Conservation (phyloP, 768 basidiomycete genomes). For the Rhizopogon roseolus region DNA sequence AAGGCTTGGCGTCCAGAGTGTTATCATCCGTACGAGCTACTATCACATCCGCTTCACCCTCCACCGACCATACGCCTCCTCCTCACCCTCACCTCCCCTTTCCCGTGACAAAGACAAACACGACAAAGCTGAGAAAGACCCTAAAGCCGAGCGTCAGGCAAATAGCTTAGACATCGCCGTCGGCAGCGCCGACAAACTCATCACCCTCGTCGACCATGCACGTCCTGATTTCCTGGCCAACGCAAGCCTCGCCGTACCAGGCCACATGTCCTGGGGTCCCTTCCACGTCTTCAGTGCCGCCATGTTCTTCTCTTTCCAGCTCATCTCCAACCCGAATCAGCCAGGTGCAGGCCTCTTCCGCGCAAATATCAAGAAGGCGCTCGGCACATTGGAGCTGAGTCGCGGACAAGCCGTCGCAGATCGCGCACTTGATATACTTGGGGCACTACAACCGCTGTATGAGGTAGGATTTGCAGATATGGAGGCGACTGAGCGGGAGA, state of each 20-base stretch:
- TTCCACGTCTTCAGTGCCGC: constrained; percentile 84
- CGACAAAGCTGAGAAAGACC: constrained; percentile 26
- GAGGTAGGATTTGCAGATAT: constrained; percentile 54
- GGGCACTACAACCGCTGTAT: constrained; percentile 70
- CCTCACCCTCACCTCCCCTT: constrained; percentile 14
- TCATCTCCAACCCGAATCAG: constrained; percentile 76
- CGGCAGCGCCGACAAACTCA: constrained; percentile 70
- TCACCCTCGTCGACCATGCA: constrained; percentile 71
- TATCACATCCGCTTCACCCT: constrained; percentile 83
- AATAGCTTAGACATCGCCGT: constrained; percentile 73
- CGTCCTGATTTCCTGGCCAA: constrained; percentile 73
- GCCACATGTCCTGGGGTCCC: constrained; percentile 81
- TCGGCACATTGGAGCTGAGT: constrained; percentile 59
- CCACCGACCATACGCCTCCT: constrained; percentile 67
- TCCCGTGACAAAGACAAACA: constrained; percentile 19
- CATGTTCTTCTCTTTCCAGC: constrained; percentile 90
- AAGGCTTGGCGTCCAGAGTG: constrained; percentile 74
- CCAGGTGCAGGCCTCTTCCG: constrained; percentile 76
- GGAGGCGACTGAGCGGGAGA: constrained; percentile 47
- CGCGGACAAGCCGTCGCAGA: constrained; percentile 66
- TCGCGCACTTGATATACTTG: constrained; percentile 68
- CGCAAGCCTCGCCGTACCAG: constrained; percentile 65
- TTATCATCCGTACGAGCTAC: constrained; percentile 73
- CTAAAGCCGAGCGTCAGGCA: constrained; percentile 35
- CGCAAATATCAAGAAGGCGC: constrained; percentile 66